These are phyloP conservation scores for Talaromyces islandicus DNA, from an alignment of 2,329 filamentous ascomycete species.

Conservation along the genomic window DNA sequence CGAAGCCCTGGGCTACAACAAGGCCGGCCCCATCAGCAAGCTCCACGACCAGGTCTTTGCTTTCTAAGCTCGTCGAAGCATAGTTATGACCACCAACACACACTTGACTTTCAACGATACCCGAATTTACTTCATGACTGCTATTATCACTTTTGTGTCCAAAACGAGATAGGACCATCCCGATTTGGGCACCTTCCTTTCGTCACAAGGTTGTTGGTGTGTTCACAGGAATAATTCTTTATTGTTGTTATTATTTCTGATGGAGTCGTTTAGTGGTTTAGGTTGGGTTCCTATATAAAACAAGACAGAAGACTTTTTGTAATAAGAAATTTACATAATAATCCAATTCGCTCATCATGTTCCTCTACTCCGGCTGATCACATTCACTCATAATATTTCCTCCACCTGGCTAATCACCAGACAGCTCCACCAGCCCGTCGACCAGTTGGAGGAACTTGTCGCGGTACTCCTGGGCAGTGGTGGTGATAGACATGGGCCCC, in stretches of 20 bases:
- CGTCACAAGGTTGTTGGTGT: neutral
- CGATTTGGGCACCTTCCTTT: neutral
- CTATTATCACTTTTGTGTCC: neutral
- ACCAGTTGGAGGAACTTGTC: constrained; percentile 51
- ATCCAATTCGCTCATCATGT: neutral
- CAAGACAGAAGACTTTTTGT: neutral
- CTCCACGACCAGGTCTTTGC: constrained; percentile 96
- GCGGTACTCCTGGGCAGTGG: constrained; percentile 62
- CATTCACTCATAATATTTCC: neutral
- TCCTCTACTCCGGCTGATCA: too few species aligned
- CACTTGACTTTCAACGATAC: neutral
- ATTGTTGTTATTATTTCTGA: neutral
- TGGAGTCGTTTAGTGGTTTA: neutral
- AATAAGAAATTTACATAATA: neutral
- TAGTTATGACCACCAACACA: neutral
- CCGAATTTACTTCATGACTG: neutral
- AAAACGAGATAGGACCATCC: neutral
- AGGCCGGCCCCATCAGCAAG: constrained; percentile 93
- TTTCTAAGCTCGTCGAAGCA: constrained; percentile 54
- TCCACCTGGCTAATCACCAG: constrained; percentile 4
- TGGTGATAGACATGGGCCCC: constrained; percentile 71
- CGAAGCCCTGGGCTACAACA: constrained; percentile 81
- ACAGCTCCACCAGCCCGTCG: constrained; percentile 38
- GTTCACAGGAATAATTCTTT: neutral
- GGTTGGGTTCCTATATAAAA: neutral